These are phyloP conservation scores for Tripterygium wilfordii DNA, from an alignment of 177 flowering plant genomes.

Conservation along the genomic window DNA sequence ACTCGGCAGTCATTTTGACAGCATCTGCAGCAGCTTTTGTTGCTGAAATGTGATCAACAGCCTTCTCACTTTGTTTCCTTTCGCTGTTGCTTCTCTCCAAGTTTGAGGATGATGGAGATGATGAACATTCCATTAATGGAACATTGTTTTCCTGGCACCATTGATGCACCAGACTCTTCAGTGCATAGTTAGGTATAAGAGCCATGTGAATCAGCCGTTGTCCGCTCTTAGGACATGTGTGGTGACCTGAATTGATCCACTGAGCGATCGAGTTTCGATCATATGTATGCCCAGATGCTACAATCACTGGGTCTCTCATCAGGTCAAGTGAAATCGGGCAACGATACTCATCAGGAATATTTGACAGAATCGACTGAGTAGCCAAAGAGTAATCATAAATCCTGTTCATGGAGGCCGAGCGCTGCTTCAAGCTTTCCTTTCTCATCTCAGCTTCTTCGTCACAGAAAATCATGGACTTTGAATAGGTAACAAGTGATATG, in stretches of 20 bases:
- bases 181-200: slow-evolving; percentile 64
- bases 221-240: slow-evolving; percentile 76
- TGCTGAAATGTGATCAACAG: slow-evolving; percentile 61
- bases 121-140: slow-evolving; percentile 17
- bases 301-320: slow-evolving; percentile 77
- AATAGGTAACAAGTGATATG: slow-evolving; percentile 47
- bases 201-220: slow-evolving; percentile 72
- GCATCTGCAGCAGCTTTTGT: slow-evolving; percentile 51
- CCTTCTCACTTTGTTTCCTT: slow-evolving; percentile 25
- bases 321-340: slow-evolving; percentile 73
- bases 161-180: slow-evolving; percentile 59
- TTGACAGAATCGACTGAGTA: slow-evolving; percentile 23
- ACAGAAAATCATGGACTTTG: slow-evolving; percentile 34
- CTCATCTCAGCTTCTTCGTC: slow-evolving; percentile 10
- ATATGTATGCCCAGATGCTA: slow-evolving; percentile 75
- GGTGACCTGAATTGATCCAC: slow-evolving; percentile 75
- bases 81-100: slow-evolving; percentile 31
- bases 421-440: slow-evolving; percentile 7
- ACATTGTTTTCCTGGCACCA: slow-evolving; percentile 63
- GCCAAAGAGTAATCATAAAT: slow-evolving; percentile 26
- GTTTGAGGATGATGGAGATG: slow-evolving; percentile 24
- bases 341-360: slow-evolving; percentile 58
- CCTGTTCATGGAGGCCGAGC: neutral
- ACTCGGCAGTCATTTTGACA: slow-evolving; percentile 64
- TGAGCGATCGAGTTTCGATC: slow-evolving; percentile 58